Percentiles rank a stretch among this genome's conserved stretches.
Evolutionary conservation across 768 basidiomycete genomes (phyloP).

Genomic region (Rhodotorula paludigena): DNA sequence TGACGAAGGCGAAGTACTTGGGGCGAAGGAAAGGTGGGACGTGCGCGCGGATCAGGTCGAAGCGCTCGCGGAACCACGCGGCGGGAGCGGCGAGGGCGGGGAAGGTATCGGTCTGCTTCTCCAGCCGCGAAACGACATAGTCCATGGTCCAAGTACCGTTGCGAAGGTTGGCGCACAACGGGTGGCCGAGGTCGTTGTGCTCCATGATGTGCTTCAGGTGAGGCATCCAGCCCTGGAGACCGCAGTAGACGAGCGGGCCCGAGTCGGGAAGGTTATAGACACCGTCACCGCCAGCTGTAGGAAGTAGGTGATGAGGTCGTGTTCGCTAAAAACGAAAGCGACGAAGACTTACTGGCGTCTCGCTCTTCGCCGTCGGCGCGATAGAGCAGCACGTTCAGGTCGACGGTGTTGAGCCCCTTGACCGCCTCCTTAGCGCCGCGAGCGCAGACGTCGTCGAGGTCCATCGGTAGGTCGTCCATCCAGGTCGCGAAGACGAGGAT

Average conservation of each 20-base stretch:
- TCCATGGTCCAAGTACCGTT: constrained; percentile 88
- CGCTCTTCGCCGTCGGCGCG: constrained; percentile 85
- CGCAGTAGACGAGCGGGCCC: constrained; percentile 80
- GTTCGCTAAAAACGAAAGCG: not conserved
- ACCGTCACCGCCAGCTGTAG: constrained; percentile 64
- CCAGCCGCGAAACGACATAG: constrained; percentile 68
- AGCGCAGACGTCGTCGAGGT: constrained; percentile 68
- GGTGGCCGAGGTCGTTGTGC: constrained; percentile 88
- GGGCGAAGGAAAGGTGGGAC: constrained; percentile 85
- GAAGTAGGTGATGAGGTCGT: too few species aligned
- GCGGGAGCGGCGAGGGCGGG: constrained; percentile 68
- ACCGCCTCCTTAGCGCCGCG: constrained; percentile 70
- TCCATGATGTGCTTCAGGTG: constrained; percentile 75
- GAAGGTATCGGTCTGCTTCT: constrained; percentile 58
- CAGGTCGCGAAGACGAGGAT: constrained; percentile 89
- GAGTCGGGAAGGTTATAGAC: constrained; percentile 71
- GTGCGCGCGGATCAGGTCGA: constrained; percentile 67
- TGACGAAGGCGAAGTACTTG: constrained; percentile 88
- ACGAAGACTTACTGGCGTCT: constrained; percentile 57
- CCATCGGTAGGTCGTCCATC: constrained; percentile 64
- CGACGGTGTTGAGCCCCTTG: constrained; percentile 67
- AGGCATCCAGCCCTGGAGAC: constrained; percentile 96
- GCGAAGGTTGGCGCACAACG: constrained; percentile 79
- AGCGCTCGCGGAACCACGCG: constrained; percentile 80
- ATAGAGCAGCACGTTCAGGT: constrained; percentile 81